A percentile compares a stretch with the other conserved stretches of the same genome.
phyloP scores from a whole-genome alignment of 805 yeast species.

The Kregervanrija fluxuum region DNA sequence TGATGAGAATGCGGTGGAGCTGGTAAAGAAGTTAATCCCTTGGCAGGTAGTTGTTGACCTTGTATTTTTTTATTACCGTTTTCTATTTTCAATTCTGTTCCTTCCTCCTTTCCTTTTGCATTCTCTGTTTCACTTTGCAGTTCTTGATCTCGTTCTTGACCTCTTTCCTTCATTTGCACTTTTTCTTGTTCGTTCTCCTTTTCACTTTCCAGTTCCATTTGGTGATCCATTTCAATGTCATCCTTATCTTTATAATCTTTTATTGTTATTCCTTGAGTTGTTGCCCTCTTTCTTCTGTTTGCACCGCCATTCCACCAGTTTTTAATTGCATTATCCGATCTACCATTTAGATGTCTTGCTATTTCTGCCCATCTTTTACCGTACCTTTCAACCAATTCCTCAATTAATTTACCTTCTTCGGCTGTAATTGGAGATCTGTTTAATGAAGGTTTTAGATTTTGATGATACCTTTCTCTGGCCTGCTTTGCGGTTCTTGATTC shows the following conservation, averaged over 20 bases:
- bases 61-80: too few relatives aligned
- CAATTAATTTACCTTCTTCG: conserved; percentile 79
- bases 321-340: conserved; percentile 86
- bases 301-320: conserved; percentile 98
- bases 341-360: conserved; percentile 77
- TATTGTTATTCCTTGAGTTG: conserved; percentile 2
- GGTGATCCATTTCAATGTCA: neutral
- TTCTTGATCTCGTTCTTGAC: too few relatives aligned
- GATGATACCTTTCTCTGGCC: conserved; percentile 87
- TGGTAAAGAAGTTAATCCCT: too few relatives aligned
- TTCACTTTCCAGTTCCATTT: neutral
- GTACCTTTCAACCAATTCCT: conserved; percentile 65
- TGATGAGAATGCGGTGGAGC: too few relatives aligned
- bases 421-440: conserved; percentile 76
- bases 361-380: conserved; percentile 95
- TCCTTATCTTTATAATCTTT: neutral
- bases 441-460: conserved; percentile 78
- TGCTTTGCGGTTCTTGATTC: conserved; percentile 84
- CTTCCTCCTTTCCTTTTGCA: too few relatives aligned
- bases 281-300: conserved; percentile 60
- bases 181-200: neutral
- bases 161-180: neutral
- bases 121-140: too few relatives aligned
- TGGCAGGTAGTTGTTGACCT: too few relatives aligned
- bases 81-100: too few relatives aligned